These are phyloP conservation scores for Tulasnella sp. DNA, from an alignment of 768 basidiomycete species.

Conservation along the genomic window DNA sequence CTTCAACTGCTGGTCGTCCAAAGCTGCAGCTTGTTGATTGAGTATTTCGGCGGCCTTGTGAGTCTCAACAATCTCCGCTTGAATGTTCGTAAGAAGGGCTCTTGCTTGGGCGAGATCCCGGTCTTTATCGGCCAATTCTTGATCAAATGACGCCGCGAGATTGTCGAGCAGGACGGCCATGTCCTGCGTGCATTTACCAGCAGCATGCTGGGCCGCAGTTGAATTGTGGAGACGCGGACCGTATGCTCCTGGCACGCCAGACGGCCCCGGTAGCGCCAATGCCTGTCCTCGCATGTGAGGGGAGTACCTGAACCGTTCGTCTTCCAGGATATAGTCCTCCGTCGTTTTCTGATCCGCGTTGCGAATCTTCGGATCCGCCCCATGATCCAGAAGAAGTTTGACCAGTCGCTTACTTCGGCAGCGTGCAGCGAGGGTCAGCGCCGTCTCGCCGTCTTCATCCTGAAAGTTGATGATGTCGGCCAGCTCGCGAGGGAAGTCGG, in stretches of 20 bases:
- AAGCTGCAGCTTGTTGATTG: slow-evolving; percentile 55
- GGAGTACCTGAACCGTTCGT: slow-evolving; percentile 91
- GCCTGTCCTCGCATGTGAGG: slow-evolving; percentile 68
- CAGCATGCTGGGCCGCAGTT: slow-evolving; percentile 73
- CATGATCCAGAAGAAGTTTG: slow-evolving; percentile 90
- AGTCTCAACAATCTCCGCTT: slow-evolving; percentile 82
- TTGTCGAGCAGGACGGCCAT: slow-evolving; percentile 80
- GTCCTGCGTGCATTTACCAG: slow-evolving; percentile 76
- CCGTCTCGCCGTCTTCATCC: slow-evolving; percentile 97
- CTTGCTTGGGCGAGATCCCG: slow-evolving; percentile 86
- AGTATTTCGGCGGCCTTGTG: slow-evolving; percentile 67
- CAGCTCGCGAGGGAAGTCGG: slow-evolving; percentile 90
- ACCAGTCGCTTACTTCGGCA: slow-evolving; percentile 93
- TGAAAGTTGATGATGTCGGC: slow-evolving; percentile 99
- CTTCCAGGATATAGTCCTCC: slow-evolving; percentile 97
- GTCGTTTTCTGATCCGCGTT: slow-evolving; percentile 95
- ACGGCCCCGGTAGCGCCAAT: slow-evolving; percentile 30
- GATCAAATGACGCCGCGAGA: slow-evolving; percentile 83
- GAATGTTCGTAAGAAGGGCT: slow-evolving; percentile 74
- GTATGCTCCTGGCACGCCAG: slow-evolving; percentile 2
- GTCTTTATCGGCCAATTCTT: slow-evolving; percentile 85
- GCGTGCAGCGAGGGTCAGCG: slow-evolving; percentile 90
- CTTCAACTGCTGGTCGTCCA: slow-evolving; percentile 50
- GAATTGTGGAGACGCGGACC: slow-evolving; percentile 73
- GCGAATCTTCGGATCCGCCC: slow-evolving; percentile 88